Conservation (phyloP, 345 rosid species). For the Citrus australasica region DNA sequence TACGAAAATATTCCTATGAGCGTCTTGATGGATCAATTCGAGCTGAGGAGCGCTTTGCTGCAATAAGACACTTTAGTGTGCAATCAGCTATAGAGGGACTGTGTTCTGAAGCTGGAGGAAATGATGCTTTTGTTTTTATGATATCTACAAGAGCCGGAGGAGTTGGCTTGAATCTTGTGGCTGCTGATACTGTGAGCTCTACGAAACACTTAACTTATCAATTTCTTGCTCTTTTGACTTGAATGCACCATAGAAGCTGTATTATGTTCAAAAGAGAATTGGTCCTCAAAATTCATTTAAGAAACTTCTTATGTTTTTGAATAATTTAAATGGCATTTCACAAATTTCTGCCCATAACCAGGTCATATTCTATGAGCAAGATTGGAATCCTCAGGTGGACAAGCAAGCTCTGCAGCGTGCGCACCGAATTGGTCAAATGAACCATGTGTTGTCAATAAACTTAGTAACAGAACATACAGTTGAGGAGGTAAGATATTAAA, state of each 20-base stretch:
- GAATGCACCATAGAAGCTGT: neutral
- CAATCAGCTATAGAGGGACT: conserved; percentile 10
- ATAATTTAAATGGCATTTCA: neutral
- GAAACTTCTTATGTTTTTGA: neutral
- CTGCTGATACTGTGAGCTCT: conserved; percentile 82
- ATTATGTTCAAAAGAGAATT: neutral
- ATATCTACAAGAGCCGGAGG: conserved; percentile 98
- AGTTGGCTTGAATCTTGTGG: conserved; percentile 89
- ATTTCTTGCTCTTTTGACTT: neutral
- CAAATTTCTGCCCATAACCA: conserved; percentile 23
- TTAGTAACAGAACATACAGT: conserved; percentile 62
- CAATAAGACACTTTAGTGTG: conserved; percentile 71
- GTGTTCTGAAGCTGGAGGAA: conserved; percentile 31
- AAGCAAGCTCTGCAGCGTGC: conserved; percentile 93
- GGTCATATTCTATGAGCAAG: conserved; percentile 94
- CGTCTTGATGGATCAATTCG: conserved; percentile 96
- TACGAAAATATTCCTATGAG: conserved; percentile 76
- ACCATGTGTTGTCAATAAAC: conserved; percentile 78
- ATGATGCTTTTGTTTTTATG: conserved; percentile 71
- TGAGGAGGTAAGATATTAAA: conserved; percentile 58
- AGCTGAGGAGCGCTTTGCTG: conserved; percentile 94
- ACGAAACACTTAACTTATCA: neutral
- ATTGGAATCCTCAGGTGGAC: conserved; percentile 97
- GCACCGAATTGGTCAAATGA: conserved; percentile 88
- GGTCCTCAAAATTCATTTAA: neutral